phyloP scores from a whole-genome alignment of 345 rosid genomes.

The Orychophragmus violaceus region DNA sequence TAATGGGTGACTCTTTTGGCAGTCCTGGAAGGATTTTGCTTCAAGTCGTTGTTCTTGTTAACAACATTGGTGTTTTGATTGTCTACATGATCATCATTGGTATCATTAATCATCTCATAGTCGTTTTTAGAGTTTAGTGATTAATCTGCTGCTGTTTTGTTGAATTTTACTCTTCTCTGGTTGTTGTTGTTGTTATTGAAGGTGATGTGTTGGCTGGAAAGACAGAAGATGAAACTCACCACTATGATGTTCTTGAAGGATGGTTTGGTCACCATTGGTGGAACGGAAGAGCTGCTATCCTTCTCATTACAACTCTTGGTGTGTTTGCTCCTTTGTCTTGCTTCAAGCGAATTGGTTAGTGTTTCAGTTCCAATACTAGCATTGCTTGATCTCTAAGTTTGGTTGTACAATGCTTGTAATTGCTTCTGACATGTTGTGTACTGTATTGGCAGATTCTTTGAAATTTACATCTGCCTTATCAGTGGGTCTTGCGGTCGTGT shows the following conservation, averaged over 20 bases:
- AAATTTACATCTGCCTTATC: constrained; percentile 80
- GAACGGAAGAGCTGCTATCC: constrained; percentile 61
- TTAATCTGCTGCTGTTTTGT: too few species aligned
- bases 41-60: constrained; percentile 64
- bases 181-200: constrained; percentile 14
- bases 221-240: constrained; percentile 66
- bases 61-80: constrained; percentile 76
- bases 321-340: constrained; percentile 75
- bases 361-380: not conserved
- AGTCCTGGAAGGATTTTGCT: constrained; percentile 50
- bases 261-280: constrained; percentile 90
- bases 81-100: constrained; percentile 94
- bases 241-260: constrained; percentile 74
- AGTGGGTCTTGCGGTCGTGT: constrained; percentile 69
- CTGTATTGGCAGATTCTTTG: constrained; percentile 80
- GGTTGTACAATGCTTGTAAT: too few species aligned
- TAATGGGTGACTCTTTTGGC: constrained; percentile 88
- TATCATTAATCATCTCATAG: not conserved
- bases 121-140: too few species aligned
- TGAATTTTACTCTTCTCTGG: not conserved
- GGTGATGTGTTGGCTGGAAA: constrained; percentile 84
- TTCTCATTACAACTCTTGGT: constrained; percentile 59
- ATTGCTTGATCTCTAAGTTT: not conserved
- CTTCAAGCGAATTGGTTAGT: constrained; percentile 72
- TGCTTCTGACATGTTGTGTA: not conserved